Evolutionary conservation across 208 protist species (phyloP), one percentile per base, ranked within the genome.

Genomic region (Wallacemonas sp.): DNA sequence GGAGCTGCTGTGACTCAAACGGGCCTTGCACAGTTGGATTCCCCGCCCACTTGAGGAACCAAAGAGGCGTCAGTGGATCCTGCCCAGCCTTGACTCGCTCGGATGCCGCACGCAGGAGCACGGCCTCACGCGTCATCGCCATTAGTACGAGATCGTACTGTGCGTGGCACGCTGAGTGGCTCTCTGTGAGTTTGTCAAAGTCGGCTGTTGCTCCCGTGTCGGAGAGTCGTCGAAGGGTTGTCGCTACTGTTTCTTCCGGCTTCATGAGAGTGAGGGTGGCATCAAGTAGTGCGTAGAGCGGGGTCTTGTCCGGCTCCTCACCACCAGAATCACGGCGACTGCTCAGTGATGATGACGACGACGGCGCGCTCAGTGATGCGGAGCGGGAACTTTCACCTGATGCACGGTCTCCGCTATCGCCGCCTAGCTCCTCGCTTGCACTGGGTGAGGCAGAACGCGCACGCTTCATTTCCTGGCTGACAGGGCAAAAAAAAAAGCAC

Each of bases 101-200:
- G 2, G 39, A 46, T 3, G 72, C n/a, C 0, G 76, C 76, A 44
- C 54, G 67, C 16, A 78, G 52, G n/a, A 82, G 61, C 2, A 82
- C 32, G 2, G 72, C 66, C 48, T 82, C 72, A 5, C 76, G 76
- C 24, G 43, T 70, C 65, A 82, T 72, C 29, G 30, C 23, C 72
- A 82, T 78, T 26, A 82, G 49, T 47, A 82, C 67, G 23, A 78
- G 9, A 19, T 72, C 72, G 55, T 82, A 57, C 64, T 82, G 72
- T 19, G 52, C 33, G 46, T 78, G 68, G 12, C 58, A 57, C 14
- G 24, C 61, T 30, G 43, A 43, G 33, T 82, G 76, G 11, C 69
- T 47, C 41, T 74, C 72, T 0, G 72, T 72, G 24, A 82, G 68
- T 26, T 1, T 16, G 14, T 64, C 61, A 17, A 82, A 64, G 3